Evolutionary conservation across 179 eudicot species (phyloP), one percentile per base, ranked within the genome.

Genomic region (Corrigiola litoralis): DNA sequence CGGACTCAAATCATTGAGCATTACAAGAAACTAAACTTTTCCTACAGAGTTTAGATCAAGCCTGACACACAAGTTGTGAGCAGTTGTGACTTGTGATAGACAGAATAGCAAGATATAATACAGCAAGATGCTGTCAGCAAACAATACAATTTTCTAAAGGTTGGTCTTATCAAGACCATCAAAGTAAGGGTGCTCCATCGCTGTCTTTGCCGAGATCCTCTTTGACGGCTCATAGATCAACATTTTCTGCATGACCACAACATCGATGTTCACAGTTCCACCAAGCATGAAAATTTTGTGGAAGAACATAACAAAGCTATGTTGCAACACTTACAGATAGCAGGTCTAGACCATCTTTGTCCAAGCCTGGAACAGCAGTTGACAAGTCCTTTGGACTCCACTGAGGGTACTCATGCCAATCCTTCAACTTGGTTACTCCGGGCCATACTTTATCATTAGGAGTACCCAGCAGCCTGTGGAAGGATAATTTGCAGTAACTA

Each of bases 401-500:
- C 45, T 87, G 97, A 16, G 98, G 98, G 78, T 87, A 92, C 58
- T 84, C 96, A 44, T 92, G 98, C 96, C 98, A 92, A 73, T 92
- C 90, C 83, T 66, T 80, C 56, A 92, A 69, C 71, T 83, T 79
- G 75, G 90, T 84, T 31, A 90, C 98, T 66, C 94, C 94, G n/a
- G 97, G 95, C 97, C 97, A 92, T 18, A 92, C 44, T 69, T 90
- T 52, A 68, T 92, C 98, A 69, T 90, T 87, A 34, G 97, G 98
- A 37, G 98, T 92, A 32, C 97, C 97, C 75, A 92, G 54, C 75
- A 92, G 66, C 82, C 95, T 90, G 71, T 32, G 52, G 27, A 2
- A 40, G 18, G 20, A 37, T 25, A 32, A 17, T 32, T 63, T 63
- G 28, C 31, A 32, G 40, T 44, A 45, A 44, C 0, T 10, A 32